These are phyloP conservation scores for Metschnikowia kofuensis DNA, from an alignment of 805 yeast species.

Conservation along the genomic window DNA sequence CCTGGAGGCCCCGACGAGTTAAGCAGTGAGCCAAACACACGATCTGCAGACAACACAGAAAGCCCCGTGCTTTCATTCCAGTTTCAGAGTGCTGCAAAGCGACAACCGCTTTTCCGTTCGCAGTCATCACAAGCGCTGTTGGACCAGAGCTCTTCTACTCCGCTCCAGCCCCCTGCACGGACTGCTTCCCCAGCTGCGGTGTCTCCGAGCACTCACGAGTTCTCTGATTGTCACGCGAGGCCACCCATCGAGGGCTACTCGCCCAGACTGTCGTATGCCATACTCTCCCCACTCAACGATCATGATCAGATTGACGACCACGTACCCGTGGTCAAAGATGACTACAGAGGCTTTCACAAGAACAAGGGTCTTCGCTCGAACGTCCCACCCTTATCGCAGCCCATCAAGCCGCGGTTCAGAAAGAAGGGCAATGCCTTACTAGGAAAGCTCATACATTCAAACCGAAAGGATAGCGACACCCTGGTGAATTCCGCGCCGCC, in stretches of 20 bases:
- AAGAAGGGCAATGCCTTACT: constrained; percentile 37
- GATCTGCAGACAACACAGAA: neutral
- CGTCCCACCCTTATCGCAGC: constrained; percentile 47
- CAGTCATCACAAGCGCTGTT: constrained; percentile 6
- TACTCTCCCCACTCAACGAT: constrained; percentile 3
- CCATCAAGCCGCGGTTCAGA: constrained; percentile 46
- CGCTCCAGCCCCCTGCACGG: constrained; percentile 1
- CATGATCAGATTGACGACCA: neutral
- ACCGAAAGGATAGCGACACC: constrained; percentile 29
- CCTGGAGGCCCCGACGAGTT: neutral
- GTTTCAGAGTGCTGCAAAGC: neutral
- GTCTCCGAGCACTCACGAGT: constrained; percentile 9
- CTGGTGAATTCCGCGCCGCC: constrained; percentile 9
- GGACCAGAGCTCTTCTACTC: neutral
- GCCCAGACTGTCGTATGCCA: constrained; percentile 17
- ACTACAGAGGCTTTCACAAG: constrained; percentile 42
- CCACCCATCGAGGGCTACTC: constrained; percentile 11
- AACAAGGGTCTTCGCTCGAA: constrained; percentile 26
- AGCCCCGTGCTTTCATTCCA: constrained; percentile 11
- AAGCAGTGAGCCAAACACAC: neutral
- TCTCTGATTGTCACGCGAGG: constrained; percentile 4
- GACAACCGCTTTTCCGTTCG: constrained; percentile 5
- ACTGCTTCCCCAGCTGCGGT: constrained; percentile 3
- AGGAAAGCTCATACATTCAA: constrained; percentile 38
- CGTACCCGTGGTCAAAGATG: constrained; percentile 14